Conservation (phyloP, 352 stramenopile species). For the Phytophthora rubi region DNA sequence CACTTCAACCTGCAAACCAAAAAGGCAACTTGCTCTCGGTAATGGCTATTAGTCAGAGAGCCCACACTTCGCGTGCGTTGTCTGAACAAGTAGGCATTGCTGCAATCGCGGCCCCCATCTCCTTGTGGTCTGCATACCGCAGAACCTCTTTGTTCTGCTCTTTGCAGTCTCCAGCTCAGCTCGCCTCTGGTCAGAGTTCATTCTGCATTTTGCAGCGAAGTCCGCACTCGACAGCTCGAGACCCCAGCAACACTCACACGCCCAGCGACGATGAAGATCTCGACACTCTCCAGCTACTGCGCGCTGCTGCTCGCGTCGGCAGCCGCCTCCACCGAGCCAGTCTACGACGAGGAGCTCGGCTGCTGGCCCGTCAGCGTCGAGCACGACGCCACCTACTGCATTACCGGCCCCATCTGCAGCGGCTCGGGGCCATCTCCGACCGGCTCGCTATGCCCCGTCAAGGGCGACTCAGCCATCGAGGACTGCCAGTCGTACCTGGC, state of each 20-base stretch:
- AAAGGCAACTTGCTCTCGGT: not conserved
- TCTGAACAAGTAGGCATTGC: slow-evolving; percentile 1
- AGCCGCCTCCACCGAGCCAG: slow-evolving; percentile 13
- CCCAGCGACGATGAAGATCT: slow-evolving; percentile 35
- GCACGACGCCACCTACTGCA: slow-evolving; percentile 60
- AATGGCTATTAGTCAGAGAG: not conserved
- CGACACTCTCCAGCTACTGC: slow-evolving; percentile 24
- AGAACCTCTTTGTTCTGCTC: slow-evolving; percentile 15
- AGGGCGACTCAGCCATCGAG: slow-evolving; percentile 48
- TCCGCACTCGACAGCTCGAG: slow-evolving; percentile 33
- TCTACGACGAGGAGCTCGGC: slow-evolving; percentile 43
- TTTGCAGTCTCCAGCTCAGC: slow-evolving; percentile 17
- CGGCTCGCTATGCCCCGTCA: slow-evolving; percentile 50
- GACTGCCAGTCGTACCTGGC: slow-evolving; percentile 62
- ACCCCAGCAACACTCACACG: slow-evolving; percentile 9
- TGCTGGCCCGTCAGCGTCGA: slow-evolving; percentile 53
- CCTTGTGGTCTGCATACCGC: slow-evolving; percentile 19
- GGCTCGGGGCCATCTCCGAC: slow-evolving; percentile 34
- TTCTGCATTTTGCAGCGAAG: slow-evolving; percentile 31
- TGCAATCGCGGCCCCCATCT: slow-evolving; percentile 7
- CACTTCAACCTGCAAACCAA: not conserved
- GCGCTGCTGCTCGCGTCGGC: slow-evolving; percentile 15
- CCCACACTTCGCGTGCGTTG: slow-evolving; percentile 8
- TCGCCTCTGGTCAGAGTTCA: slow-evolving; percentile 9
- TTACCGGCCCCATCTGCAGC: slow-evolving; percentile 52